Percentiles rank a stretch among this genome's conserved stretches.
Evolutionary conservation across 1,284 basidiomycete species (phyloP).

Genomic region (Cerioporus squamosus): DNA sequence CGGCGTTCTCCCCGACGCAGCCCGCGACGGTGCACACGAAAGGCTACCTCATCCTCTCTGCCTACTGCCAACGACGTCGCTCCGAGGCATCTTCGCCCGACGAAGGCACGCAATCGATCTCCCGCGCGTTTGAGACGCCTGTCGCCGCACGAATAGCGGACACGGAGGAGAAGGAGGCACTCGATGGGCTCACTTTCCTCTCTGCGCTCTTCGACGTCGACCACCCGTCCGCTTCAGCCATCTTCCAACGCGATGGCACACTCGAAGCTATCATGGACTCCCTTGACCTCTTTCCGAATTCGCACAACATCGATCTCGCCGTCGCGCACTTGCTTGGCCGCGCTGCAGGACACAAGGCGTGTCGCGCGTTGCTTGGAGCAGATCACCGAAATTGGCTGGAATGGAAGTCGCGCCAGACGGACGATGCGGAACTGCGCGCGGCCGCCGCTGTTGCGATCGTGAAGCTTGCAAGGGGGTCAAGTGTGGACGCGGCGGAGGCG

Average conservation of each 20-base stretch:
- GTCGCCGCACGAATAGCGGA: constrained; percentile 55
- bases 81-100: constrained; percentile 41
- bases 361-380: constrained; percentile 62
- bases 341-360: constrained; percentile 72
- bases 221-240: constrained; percentile 59
- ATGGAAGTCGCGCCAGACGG: constrained; percentile 51
- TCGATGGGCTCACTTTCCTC: constrained; percentile 64
- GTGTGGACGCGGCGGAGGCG: constrained; percentile 47
- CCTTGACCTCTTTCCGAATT: constrained; percentile 62
- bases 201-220: constrained; percentile 80
- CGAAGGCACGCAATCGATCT: constrained; percentile 51
- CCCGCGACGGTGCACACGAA: constrained; percentile 55
- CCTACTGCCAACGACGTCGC: constrained; percentile 63
- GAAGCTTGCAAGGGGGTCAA: constrained; percentile 70
- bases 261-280: constrained; percentile 66
- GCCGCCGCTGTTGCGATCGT: constrained; percentile 76
- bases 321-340: constrained; percentile 76
- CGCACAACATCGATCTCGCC: constrained; percentile 47
- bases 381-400: constrained; percentile 68
- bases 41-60: constrained; percentile 67
- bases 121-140: constrained; percentile 50
- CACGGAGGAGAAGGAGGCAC: constrained; percentile 51
- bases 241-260: constrained; percentile 65
- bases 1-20: constrained; percentile 56
- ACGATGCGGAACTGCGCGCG: constrained; percentile 54